A percentile compares a stretch with the other conserved stretches of the same genome.
Conservation (phyloP, 805 yeast genomes). For the Candida patagonica region DNA sequence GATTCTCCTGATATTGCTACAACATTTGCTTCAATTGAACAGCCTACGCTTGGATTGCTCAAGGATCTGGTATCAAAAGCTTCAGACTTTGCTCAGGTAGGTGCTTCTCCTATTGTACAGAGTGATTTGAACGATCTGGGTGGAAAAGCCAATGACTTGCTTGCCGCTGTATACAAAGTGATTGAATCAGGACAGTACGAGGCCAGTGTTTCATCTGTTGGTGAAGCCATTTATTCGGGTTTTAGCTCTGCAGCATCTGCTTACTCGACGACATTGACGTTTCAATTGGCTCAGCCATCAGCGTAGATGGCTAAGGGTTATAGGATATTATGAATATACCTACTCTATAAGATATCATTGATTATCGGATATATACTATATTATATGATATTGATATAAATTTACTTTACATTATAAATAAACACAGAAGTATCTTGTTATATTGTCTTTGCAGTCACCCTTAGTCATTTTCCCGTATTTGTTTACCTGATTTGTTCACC, state of each 20-base stretch:
- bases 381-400: too few species aligned
- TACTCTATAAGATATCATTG: too few species aligned
- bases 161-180: constrained; percentile 6
- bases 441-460: too few species aligned
- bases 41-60: constrained; percentile 11
- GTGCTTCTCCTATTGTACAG: constrained; percentile 14
- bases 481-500: too few species aligned
- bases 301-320: too few species aligned
- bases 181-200: constrained; percentile 11
- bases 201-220: constrained; percentile 11
- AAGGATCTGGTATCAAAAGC: constrained; percentile 19
- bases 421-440: too few species aligned
- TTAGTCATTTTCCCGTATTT: too few species aligned
- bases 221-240: constrained; percentile 8
- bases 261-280: too few species aligned
- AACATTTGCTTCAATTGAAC: constrained; percentile 8
- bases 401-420: too few species aligned
- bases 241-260: constrained; percentile 8
- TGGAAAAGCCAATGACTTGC: constrained; percentile 4
- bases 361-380: too few species aligned
- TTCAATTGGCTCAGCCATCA: too few species aligned
- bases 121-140: constrained; percentile 8
- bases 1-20: constrained; percentile 10
- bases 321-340: too few species aligned
- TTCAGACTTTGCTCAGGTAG: constrained; percentile 18